phyloP scores from a whole-genome alignment of 805 yeast genomes.

The Candida taoyuanica region DNA sequence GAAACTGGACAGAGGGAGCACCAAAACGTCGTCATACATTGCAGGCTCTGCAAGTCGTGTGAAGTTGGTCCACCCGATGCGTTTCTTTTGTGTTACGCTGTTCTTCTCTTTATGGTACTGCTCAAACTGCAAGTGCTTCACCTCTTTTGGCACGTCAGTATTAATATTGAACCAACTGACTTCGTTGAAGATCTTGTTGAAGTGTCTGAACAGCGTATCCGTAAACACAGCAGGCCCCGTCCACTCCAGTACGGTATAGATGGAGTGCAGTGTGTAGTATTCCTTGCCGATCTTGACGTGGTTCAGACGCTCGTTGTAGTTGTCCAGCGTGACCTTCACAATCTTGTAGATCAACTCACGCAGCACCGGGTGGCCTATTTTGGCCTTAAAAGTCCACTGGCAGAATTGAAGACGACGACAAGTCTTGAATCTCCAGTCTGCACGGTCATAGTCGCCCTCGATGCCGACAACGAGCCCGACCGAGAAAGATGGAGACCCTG shows the following conservation, averaged over 20 bases:
- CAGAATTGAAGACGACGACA: slow-evolving; percentile 56
- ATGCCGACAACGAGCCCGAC: slow-evolving; percentile 53
- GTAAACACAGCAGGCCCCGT: slow-evolving; percentile 54
- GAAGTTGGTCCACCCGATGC: slow-evolving; percentile 21
- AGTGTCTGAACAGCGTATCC: slow-evolving; percentile 40
- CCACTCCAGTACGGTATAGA: slow-evolving; percentile 54
- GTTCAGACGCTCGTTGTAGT: slow-evolving; percentile 29
- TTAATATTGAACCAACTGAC: slow-evolving; percentile 3
- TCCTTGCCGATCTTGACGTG: slow-evolving; percentile 28
- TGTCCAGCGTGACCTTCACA: slow-evolving; percentile 44
- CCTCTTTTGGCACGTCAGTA: slow-evolving; percentile 34
- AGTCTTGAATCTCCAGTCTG: slow-evolving; percentile 50
- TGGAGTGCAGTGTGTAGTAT: slow-evolving; percentile 46
- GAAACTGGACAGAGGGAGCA: slow-evolving; percentile 20
- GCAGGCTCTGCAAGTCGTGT: slow-evolving; percentile 16
- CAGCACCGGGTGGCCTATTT: slow-evolving; percentile 59
- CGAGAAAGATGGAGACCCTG: slow-evolving; percentile 31
- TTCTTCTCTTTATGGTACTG: slow-evolving; percentile 14
- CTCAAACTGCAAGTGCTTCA: slow-evolving; percentile 11
- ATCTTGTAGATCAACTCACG: slow-evolving; percentile 53
- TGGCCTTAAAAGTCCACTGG: slow-evolving; percentile 57
- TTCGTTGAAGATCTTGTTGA: slow-evolving; percentile 32
- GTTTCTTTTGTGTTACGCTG: slow-evolving; percentile 4
- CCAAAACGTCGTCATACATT: slow-evolving; percentile 19
- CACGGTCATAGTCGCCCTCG: slow-evolving; percentile 48